Evolutionary conservation across 306 rosid species (phyloP), one percentile per base, ranked within the genome.

Genomic region (Cucurbita pepo): DNA sequence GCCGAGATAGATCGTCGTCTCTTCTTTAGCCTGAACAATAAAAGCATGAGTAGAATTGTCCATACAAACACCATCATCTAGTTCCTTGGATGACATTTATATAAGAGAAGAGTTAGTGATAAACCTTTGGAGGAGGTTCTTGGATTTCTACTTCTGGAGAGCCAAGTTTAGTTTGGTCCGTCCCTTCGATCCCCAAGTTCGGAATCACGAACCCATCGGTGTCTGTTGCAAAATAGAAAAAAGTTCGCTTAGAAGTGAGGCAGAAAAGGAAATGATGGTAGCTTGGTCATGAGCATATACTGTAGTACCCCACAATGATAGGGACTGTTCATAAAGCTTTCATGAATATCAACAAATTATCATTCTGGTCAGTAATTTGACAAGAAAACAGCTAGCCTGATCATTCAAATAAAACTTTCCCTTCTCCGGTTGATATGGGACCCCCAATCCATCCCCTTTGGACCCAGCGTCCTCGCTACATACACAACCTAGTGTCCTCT

Each of bases 131-230:
- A 62, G 80, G 84, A 60, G 91, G 89, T 78, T 82, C 86, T n/a
- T 90, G 47, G 65, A 90, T 76, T 81, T 86, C 89, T 85, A 81
- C 76, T 10, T 56, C 50, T 43, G 85, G 74, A 79, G 80, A 83
- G 80, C 56, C 64, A n/a, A 78, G 70, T 76, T 74, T 82, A 30
- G 41, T 78, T 77, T 67, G 85, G 80, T 82, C 82, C 3, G 78
- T 77, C 44, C 84, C 89, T 82, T 44, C 91, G 56, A 91, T 86
- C 72, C 81, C 95, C 96, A 95, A 81, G 77, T 96, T 95, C 43
- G 99, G 97, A 85, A 95, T 91, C 82, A 95, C 97, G 52, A 86
- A 95, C 73, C 97, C 96, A 79, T 95, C 97, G 7, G 87, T 91
- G 86, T 95, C 99, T 95, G 57, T 78, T 72, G 51, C 70, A 77